Conservation (phyloP, 805 yeast genomes). For the Wickerhamomyces canadensis region DNA sequence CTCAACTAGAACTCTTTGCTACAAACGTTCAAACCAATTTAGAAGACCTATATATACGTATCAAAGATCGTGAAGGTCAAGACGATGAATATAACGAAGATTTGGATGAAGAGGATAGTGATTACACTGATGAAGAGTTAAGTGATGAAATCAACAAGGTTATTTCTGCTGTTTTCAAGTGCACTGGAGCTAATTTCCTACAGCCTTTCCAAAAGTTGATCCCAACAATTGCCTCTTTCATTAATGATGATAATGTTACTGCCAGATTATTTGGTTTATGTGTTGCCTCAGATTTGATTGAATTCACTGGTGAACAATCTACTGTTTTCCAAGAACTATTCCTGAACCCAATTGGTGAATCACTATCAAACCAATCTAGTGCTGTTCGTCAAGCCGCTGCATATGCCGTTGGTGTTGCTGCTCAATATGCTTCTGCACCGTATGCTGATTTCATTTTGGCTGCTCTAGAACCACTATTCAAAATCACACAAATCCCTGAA, state of each 20-base stretch:
- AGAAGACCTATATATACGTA: constrained; percentile 63
- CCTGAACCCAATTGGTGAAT: constrained; percentile 56
- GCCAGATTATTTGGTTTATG: constrained; percentile 74
- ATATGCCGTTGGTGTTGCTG: constrained; percentile 78
- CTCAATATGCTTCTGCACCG: constrained; percentile 66
- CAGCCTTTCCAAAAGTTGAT: constrained; percentile 59
- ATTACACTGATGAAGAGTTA: constrained; percentile 83
- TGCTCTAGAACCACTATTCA: constrained; percentile 69
- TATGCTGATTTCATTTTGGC: constrained; percentile 61
- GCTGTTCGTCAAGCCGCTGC: constrained; percentile 84
- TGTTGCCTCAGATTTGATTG: constrained; percentile 74
- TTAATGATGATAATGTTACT: constrained; percentile 63
- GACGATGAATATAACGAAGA: constrained; percentile 90
- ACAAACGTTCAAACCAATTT: constrained; percentile 56
- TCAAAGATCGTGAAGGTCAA: constrained; percentile 63
- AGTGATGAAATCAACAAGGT: constrained; percentile 81
- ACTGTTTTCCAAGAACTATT: constrained; percentile 60
- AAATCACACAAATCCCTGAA: constrained; percentile 69
- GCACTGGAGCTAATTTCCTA: constrained; percentile 50
- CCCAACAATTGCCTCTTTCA: constrained; percentile 55
- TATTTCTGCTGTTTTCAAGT: constrained; percentile 63
- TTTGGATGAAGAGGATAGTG: constrained; percentile 76
- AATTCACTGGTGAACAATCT: constrained; percentile 69
- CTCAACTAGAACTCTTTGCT: constrained; percentile 51
- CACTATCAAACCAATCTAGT: constrained; percentile 61